These are phyloP conservation scores for Erythrophleum ivorense DNA, from an alignment of 331 rosid genomes.

Conservation along the genomic window DNA sequence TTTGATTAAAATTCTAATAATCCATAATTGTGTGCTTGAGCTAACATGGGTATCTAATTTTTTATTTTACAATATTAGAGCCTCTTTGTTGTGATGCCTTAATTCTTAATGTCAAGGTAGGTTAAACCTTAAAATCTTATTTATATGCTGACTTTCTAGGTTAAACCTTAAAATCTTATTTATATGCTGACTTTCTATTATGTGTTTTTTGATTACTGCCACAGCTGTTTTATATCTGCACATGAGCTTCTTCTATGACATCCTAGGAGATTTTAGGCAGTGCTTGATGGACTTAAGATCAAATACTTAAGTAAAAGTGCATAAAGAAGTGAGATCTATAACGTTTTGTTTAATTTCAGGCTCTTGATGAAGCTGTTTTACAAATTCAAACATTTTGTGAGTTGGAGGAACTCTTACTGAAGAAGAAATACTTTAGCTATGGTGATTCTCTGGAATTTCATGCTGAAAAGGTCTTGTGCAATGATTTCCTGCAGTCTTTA, in stretches of 20 bases:
- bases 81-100: conserved; percentile 25
- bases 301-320: background rate
- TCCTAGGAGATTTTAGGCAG: conserved; percentile 7
- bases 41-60: background rate
- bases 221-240: conserved; percentile 30
- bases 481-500: conserved; percentile 37
- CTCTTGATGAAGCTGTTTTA: conserved; percentile 57
- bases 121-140: too few species aligned
- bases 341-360: conserved; percentile 55
- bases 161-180: background rate
- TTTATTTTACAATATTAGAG: background rate
- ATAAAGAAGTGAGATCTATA: background rate
- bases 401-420: conserved; percentile 75
- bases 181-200: conserved; percentile 6
- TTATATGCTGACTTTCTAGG: too few species aligned
- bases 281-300: conserved; percentile 23
- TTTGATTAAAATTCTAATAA: background rate
- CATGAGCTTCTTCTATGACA: conserved; percentile 22
- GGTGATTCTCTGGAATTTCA: conserved; percentile 73
- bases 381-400: conserved; percentile 61
- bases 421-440: conserved; percentile 64
- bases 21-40: background rate
- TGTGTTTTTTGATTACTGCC: background rate
- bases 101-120: conserved; percentile 4
- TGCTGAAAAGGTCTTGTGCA: conserved; percentile 71